These are phyloP conservation scores for Brassica napus DNA, from an alignment of 345 rosid genomes.

Conservation along the genomic window DNA sequence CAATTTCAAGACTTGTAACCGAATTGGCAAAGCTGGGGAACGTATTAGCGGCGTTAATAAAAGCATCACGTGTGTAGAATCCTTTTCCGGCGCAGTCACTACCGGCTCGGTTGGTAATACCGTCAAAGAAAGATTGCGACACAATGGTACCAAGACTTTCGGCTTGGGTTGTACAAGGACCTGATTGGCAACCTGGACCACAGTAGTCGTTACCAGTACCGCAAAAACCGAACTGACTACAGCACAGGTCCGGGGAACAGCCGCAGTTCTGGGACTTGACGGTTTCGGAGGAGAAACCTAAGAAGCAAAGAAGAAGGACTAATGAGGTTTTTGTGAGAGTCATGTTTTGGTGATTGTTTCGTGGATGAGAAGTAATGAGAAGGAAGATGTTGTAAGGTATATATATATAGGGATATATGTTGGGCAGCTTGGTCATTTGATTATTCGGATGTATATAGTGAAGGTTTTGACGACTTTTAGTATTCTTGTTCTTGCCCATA, in stretches of 20 bases:
- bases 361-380: neutral
- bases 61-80: neutral
- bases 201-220: neutral
- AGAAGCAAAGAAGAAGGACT: neutral
- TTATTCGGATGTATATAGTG: neutral
- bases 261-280: neutral
- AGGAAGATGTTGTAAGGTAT: neutral
- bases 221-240: neutral
- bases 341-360: neutral
- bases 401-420: neutral
- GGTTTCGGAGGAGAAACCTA: neutral
- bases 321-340: neutral
- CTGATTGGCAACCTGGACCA: neutral
- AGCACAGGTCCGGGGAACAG: neutral
- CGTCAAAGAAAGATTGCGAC: neutral
- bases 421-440: neutral
- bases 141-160: neutral
- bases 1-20: neutral
- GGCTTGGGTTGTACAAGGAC: neutral
- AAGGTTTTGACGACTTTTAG: neutral
- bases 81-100: neutral
- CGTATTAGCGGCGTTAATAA: neutral
- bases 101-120: neutral
- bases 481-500: neutral
- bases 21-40: neutral